Conservation (phyloP, 2,329 filamentous ascomycete genomes). For the Fusarium sp. region DNA sequence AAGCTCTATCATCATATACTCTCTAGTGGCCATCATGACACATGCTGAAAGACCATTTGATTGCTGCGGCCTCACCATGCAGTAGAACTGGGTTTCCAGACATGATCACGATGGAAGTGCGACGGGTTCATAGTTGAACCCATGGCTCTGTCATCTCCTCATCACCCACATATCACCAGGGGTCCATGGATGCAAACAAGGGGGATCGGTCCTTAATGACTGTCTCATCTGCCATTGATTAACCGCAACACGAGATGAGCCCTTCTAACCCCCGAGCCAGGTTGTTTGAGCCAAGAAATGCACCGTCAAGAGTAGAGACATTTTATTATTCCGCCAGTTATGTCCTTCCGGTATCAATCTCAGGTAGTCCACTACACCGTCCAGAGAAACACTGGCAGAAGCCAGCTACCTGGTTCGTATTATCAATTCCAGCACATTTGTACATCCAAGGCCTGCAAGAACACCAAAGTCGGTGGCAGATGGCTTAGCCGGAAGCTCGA, state of each 20-base stretch:
- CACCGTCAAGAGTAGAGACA: not conserved
- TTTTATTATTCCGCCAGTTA: not conserved
- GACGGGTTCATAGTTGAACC: not conserved
- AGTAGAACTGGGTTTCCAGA: no score
- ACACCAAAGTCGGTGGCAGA: conserved; percentile 35
- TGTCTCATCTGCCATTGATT: not conserved
- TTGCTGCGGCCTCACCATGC: no score
- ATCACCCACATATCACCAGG: not conserved
- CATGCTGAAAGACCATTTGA: not conserved
- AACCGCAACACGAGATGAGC: not conserved
- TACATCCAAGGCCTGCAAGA: conserved; percentile 45
- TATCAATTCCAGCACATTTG: conserved; percentile 39
- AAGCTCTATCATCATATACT: not conserved
- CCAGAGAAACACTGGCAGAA: conserved; percentile 13
- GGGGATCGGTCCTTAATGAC: not conserved
- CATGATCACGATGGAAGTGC: not conserved
- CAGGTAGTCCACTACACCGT: not conserved
- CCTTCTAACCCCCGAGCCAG: not conserved
- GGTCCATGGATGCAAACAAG: not conserved
- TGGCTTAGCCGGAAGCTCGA: conserved; percentile 40
- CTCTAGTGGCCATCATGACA: not conserved
- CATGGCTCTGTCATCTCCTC: not conserved
- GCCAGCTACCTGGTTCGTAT: conserved; percentile 31
- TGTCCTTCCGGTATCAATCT: conserved; percentile 4
- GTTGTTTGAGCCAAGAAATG: not conserved